A percentile compares a stretch with the other conserved stretches of the same genome.
Evolutionary conservation across 73 alveolate genomes (phyloP).

Genomic region (Durusdinium trenchii): DNA sequence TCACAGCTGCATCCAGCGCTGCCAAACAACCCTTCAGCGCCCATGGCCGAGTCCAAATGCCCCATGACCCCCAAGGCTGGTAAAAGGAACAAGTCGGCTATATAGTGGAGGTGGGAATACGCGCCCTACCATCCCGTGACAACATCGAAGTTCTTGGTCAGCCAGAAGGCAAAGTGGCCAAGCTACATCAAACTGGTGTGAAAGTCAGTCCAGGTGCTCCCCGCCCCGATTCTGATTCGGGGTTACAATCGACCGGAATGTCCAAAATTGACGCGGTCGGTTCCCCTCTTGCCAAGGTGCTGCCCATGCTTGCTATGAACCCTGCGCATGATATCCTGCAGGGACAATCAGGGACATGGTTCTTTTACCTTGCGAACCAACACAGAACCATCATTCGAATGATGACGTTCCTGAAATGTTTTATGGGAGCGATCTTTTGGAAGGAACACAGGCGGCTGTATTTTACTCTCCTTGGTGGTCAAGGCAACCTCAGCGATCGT

Average conservation of each 20-base stretch:
- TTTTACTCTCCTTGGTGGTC: slow-evolving; percentile 12
- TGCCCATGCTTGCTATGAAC: slow-evolving; percentile 78
- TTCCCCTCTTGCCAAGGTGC: neutral
- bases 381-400: neutral
- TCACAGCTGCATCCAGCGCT: neutral
- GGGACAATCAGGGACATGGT: neutral
- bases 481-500: slow-evolving; percentile 7
- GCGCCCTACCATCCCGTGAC: too few species aligned
- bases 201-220: too few species aligned
- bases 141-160: too few species aligned
- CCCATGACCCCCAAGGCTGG: slow-evolving; percentile 48
- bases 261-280: too few species aligned
- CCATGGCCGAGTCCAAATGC: slow-evolving; percentile 1
- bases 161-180: too few species aligned
- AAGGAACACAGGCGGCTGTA: neutral
- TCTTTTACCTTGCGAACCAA: neutral
- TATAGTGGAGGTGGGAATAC: too few species aligned
- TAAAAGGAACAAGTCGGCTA: too few species aligned
- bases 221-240: too few species aligned
- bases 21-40: neutral
- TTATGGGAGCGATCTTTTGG: neutral
- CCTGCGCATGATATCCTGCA: slow-evolving; percentile 68
- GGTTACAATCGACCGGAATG: too few species aligned
- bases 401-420: neutral
- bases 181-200: too few species aligned